Evolutionary conservation across 1,284 basidiomycete species (phyloP).

Genomic region (Puccinia horiana): DNA sequence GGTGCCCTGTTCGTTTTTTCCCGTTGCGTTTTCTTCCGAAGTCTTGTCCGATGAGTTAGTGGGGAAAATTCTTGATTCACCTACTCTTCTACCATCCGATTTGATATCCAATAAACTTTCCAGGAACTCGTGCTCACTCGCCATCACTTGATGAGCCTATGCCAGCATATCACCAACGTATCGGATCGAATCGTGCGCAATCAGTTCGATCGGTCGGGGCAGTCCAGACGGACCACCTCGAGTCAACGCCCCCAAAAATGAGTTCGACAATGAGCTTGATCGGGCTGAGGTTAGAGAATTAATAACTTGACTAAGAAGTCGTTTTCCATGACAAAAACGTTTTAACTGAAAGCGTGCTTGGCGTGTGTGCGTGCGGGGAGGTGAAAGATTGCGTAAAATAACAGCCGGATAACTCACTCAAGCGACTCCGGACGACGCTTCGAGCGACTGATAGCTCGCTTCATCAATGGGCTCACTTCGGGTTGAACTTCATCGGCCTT

Average conservation of each 20-base stretch:
- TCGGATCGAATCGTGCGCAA: constrained; percentile 92
- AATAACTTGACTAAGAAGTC: constrained; percentile 70
- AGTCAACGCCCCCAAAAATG: constrained; percentile 84
- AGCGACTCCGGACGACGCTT: constrained; percentile 74
- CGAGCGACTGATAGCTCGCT: constrained; percentile 73
- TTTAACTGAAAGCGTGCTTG: not conserved
- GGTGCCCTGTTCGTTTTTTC: constrained; percentile 61
- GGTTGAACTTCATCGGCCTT: constrained; percentile 74
- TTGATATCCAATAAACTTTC: constrained; percentile 76
- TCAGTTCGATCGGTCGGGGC: constrained; percentile 90
- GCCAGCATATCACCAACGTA: constrained; percentile 98
- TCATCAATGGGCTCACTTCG: constrained; percentile 73
- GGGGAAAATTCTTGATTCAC: constrained; percentile 62
- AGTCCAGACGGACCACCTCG: constrained; percentile 82
- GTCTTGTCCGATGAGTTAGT: not conserved
- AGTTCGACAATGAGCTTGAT: constrained; percentile 72
- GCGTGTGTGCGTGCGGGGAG: too few relatives aligned
- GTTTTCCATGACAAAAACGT: not conserved
- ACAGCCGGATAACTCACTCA: constrained; percentile 64
- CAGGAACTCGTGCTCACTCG: constrained; percentile 88
- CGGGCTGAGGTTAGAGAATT: constrained; percentile 76
- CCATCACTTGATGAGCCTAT: constrained; percentile 95
- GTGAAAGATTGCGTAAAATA: not conserved
- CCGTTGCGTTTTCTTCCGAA: constrained; percentile 20
- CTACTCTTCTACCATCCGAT: constrained; percentile 72